Evolutionary conservation across 2,329 filamentous ascomycete genomes (phyloP).

Genomic region (Colletotrichum sp.): DNA sequence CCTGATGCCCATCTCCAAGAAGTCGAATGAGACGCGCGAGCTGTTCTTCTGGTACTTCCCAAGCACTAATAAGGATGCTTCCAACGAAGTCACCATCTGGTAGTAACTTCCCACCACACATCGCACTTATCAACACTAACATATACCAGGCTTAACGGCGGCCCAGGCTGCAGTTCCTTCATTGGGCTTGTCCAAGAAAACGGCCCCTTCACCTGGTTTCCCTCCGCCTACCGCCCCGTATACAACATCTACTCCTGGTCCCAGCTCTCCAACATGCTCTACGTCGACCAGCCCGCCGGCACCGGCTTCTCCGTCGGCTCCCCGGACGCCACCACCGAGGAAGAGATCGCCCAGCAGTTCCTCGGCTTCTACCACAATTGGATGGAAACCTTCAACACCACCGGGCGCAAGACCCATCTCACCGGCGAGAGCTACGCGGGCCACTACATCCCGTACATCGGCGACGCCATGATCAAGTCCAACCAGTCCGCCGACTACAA

Average conservation of each 20-base stretch:
- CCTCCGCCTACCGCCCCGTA: slow-evolving; percentile 69
- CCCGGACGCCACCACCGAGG: slow-evolving; percentile 68
- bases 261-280: slow-evolving; percentile 43
- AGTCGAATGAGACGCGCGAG: slow-evolving; percentile 50
- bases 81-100: slow-evolving; percentile 67
- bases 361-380: slow-evolving; percentile 83
- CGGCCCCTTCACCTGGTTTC: slow-evolving; percentile 74
- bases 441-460: slow-evolving; percentile 73
- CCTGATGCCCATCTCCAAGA: slow-evolving; percentile 60
- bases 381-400: slow-evolving; percentile 69
- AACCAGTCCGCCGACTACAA: slow-evolving; percentile 72
- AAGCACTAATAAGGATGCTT: slow-evolving; percentile 58
- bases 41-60: slow-evolving; percentile 67
- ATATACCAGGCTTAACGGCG: neutral
- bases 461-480: slow-evolving; percentile 72
- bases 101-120: slow-evolving; percentile 23
- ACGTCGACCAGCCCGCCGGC: slow-evolving; percentile 25
- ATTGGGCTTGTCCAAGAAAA: slow-evolving; percentile 78
- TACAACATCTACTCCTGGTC: slow-evolving; percentile 47
- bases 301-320: slow-evolving; percentile 55
- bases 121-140: neutral
- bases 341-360: slow-evolving; percentile 73
- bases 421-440: slow-evolving; percentile 77
- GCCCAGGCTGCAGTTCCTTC: slow-evolving; percentile 65
- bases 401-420: slow-evolving; percentile 76